Evolutionary conservation across 306 rosid species (phyloP).

Genomic region (Adenanthera pavonina): DNA sequence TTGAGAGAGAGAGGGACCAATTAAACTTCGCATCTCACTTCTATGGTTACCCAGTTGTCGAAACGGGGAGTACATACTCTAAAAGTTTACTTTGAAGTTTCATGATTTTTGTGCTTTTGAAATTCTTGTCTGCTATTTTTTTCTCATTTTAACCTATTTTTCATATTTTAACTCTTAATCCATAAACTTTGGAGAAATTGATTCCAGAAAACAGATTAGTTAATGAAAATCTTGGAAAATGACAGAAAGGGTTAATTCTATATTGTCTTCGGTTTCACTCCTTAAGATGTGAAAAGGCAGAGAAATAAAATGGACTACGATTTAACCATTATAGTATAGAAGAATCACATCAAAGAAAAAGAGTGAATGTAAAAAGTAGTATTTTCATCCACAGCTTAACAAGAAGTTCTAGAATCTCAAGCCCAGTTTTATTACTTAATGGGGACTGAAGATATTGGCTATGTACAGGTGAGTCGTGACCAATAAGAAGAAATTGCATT

Average conservation of each 20-base stretch:
- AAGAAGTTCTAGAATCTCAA: conserved; percentile 46
- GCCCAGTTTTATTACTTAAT: conserved; percentile 62
- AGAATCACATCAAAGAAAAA: not conserved
- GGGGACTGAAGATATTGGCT: conserved; percentile 48
- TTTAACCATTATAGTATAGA: not conserved
- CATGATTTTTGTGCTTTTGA: too few species aligned
- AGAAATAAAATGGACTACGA: not conserved
- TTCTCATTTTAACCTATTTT: too few species aligned
- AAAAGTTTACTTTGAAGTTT: too few species aligned
- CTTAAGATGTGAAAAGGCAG: not conserved
- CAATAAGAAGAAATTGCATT: conserved; percentile 42
- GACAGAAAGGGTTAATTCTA: not conserved
- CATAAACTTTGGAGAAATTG: too few species aligned
- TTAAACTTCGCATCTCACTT: too few species aligned
- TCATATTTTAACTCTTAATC: too few species aligned
- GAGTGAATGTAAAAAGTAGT: conserved; percentile 8
- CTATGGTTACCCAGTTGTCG: too few species aligned
- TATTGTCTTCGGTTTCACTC: too few species aligned
- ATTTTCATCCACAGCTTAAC: conserved; percentile 49
- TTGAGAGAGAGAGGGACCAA: too few species aligned
- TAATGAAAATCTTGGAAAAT: not conserved
- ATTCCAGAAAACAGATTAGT: too few species aligned
- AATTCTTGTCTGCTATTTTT: too few species aligned
- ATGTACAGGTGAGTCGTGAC: conserved; percentile 62
- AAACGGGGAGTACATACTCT: too few species aligned